Evolutionary conservation across 768 basidiomycete species (phyloP), one percentile per base, ranked within the genome.

Genomic region (Pisolithus marmoratus): DNA sequence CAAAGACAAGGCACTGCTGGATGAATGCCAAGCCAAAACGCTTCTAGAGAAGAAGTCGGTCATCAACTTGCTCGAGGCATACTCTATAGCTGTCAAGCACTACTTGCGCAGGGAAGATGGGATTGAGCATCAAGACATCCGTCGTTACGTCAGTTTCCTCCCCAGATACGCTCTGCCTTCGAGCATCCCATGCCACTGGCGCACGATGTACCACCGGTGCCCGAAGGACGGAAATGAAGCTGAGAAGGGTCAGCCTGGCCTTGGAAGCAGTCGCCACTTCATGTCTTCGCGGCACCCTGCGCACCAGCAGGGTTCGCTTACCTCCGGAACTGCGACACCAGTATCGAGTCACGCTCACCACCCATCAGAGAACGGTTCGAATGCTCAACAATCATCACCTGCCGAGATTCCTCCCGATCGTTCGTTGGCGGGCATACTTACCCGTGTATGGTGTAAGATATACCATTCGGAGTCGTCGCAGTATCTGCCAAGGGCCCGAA

Each of bases 131-230:
- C 19, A 54, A 46, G 84, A 87, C 63, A 66, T 87, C 15, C 84
- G 83, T 65, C 79, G 83, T 54, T 77, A 83, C 38, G 81, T 84
- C 63, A 85, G 84, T 60, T 85, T 81, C 63, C 75, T 89, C n/a
- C 84, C 85, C 6, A 72, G 79, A 9, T 24, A 52, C n/a, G 84
- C 77, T 2, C 63, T 84, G 5, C 82, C 82, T 1, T 62, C 76
- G 2, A 79, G 79, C 23, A 65, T 79, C 49, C 78, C 70, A 31
- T 72, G 34, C 15, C 42, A 23, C 6, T 9, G 17, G 4, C 29
- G 3, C 12, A 22, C 11, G 43, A 20, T 19, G 36, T 36, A 50
- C 26, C 43, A 43, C 23, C n/a, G 9, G n/a, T 8, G 20, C 36
- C 37, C 40, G 5, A 45, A 37, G 22, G 24, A 27, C 24, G 29